Evolutionary conservation across 176 grass and related monocot species (phyloP).

Genomic region (Carex scoparia): DNA sequence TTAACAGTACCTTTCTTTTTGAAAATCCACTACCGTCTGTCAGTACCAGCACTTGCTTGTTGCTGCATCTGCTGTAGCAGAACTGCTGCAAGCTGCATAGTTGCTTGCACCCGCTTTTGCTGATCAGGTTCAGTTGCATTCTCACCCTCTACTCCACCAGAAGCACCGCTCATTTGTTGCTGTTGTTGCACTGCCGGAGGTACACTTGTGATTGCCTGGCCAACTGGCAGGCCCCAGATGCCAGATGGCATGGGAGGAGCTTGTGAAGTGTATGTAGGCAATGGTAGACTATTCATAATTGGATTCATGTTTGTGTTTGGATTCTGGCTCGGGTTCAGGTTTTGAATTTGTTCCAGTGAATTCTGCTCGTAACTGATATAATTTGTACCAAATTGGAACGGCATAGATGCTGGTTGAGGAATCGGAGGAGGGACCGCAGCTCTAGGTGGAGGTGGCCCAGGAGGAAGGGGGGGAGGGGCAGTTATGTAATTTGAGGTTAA

Average conservation of each 20-base stretch:
- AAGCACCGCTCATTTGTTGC: constrained; percentile 2
- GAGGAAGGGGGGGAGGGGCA: constrained; percentile 17
- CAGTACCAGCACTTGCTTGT: constrained; percentile 53
- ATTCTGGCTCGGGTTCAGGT: not conserved
- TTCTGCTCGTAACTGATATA: not conserved
- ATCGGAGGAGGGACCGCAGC: not conserved
- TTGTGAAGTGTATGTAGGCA: not conserved
- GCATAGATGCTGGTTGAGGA: not conserved
- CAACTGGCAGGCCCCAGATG: constrained; percentile 26
- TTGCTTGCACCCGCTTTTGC: constrained; percentile 83
- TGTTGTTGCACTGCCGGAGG: constrained; percentile 10
- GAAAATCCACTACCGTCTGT: constrained; percentile 47
- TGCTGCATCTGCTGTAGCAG: constrained; percentile 91
- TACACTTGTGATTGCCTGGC: constrained; percentile 39
- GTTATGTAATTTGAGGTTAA: constrained; percentile 13
- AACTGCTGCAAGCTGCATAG: constrained; percentile 78
- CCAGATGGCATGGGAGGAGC: not conserved
- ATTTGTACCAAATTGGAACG: not conserved
- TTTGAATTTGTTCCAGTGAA: not conserved
- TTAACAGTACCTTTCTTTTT: constrained; percentile 12
- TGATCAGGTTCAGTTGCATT: constrained; percentile 48
- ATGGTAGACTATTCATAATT: not conserved
- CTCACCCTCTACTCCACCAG: not conserved
- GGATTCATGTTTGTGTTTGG: not conserved
- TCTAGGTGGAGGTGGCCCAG: constrained; percentile 7